phyloP scores from a whole-genome alignment of 2,329 filamentous ascomycete genomes.

The Phialocephala sp. region DNA sequence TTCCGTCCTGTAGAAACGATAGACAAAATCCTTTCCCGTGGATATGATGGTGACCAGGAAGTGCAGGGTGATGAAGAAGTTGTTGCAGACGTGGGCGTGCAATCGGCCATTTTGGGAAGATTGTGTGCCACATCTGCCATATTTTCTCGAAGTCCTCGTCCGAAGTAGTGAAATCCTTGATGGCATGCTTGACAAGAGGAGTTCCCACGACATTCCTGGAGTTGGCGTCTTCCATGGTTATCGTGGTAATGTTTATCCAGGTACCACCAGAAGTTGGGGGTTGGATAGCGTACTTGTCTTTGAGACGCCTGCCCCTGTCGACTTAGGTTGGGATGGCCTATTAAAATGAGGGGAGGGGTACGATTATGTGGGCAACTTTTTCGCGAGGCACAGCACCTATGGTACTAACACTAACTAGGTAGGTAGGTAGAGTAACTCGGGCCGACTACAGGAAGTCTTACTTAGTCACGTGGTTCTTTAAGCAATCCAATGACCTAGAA shows the following conservation, averaged over 20 bases:
- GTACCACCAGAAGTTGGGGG: neutral
- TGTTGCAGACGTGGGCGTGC: slow-evolving; percentile 37
- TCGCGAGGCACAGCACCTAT: too few relatives aligned
- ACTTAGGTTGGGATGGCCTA: neutral
- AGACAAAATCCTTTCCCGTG: slow-evolving; percentile 49
- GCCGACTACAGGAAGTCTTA: too few relatives aligned
- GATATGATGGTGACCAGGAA: slow-evolving; percentile 45
- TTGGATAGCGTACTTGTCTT: neutral
- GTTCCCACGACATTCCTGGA: neutral
- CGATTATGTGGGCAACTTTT: neutral
- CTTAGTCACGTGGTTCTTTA: too few relatives aligned
- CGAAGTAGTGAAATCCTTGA: slow-evolving; percentile 30
- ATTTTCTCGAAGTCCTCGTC: slow-evolving; percentile 43
- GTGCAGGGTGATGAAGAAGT: slow-evolving; percentile 36
- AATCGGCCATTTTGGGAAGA: slow-evolving; percentile 47
- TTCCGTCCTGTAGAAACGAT: slow-evolving; percentile 41
- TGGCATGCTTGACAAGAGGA: slow-evolving; percentile 28
- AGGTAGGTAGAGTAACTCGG: too few relatives aligned
- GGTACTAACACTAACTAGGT: too few relatives aligned
- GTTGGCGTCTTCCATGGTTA: neutral
- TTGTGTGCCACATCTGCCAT: slow-evolving; percentile 43
- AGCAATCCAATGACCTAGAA: too few relatives aligned
- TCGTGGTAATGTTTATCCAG: neutral
- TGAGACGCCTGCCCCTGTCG: neutral
- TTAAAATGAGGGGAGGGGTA: too few relatives aligned